Conservation (phyloP, 768 basidiomycete species). For the Asterophora lycoperdoides region DNA sequence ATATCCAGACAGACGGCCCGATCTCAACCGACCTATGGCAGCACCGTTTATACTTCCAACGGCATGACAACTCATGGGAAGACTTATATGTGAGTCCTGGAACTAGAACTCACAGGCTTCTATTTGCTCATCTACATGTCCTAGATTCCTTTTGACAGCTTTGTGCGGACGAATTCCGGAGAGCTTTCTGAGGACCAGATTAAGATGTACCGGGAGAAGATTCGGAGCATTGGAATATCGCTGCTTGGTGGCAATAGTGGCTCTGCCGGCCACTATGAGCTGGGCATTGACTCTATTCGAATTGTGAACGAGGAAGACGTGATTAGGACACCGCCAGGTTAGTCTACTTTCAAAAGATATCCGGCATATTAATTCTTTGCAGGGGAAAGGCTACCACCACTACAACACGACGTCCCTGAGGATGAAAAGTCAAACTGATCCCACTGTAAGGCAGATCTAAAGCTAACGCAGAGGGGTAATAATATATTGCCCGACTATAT, state of each 20-base stretch:
- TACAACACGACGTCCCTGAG: slow-evolving; percentile 1
- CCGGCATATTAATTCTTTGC: neutral
- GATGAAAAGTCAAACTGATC: neutral
- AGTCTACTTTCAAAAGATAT: neutral
- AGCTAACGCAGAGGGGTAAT: neutral
- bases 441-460: too few species aligned
- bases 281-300: slow-evolving; percentile 77
- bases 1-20: slow-evolving; percentile 85
- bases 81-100: slow-evolving; percentile 60
- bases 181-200: slow-evolving; percentile 69
- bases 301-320: slow-evolving; percentile 76
- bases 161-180: slow-evolving; percentile 71
- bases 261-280: slow-evolving; percentile 70
- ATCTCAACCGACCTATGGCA: slow-evolving; percentile 90
- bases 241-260: slow-evolving; percentile 82
- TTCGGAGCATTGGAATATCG: slow-evolving; percentile 83
- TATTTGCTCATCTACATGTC: neutral
- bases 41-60: slow-evolving; percentile 79
- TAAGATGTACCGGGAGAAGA: slow-evolving; percentile 65
- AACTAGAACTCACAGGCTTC: too few species aligned
- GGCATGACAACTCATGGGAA: slow-evolving; percentile 69
- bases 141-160: slow-evolving; percentile 78
- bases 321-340: slow-evolving; percentile 25
- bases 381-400: slow-evolving; percentile 13
- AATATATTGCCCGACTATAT: neutral